These are phyloP conservation scores for Pichia sp. DNA, from an alignment of 1,139 yeast species.

Conservation along the genomic window DNA sequence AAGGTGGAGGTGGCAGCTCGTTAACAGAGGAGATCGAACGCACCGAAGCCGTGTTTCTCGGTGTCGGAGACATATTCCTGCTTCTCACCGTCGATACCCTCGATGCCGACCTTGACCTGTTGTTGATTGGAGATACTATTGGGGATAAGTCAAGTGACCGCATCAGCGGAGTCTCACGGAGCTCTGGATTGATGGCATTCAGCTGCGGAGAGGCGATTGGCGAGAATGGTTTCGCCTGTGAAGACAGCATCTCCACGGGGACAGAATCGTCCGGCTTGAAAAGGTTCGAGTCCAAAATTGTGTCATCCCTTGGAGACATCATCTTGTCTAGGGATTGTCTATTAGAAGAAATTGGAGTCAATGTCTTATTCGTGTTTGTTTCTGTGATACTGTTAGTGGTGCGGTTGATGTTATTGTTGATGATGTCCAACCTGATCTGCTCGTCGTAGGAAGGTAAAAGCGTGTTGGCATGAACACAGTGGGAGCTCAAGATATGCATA, in stretches of 20 bases:
- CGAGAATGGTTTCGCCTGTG: conserved; percentile 36
- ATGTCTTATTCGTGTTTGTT: conserved; percentile 10
- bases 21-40: conserved; percentile 17
- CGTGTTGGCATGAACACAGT: conserved; percentile 72
- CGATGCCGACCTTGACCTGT: conserved; percentile 12
- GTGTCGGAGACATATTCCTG: conserved; percentile 10
- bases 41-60: neutral
- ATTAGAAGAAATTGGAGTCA: conserved; percentile 13
- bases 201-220: conserved; percentile 32
- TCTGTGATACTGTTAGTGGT: conserved; percentile 3
- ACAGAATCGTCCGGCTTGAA: conserved; percentile 50
- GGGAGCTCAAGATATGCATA: conserved; percentile 61
- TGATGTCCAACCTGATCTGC: conserved; percentile 19
- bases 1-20: conserved; percentile 37
- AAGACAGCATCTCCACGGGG: conserved; percentile 47
- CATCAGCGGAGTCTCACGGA: conserved; percentile 19
- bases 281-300: conserved; percentile 55
- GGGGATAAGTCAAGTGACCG: conserved; percentile 19
- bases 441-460: conserved; percentile 55
- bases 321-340: conserved; percentile 23
- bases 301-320: conserved; percentile 30
- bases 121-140: conserved; percentile 12
- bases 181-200: conserved; percentile 29
- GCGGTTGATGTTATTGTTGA: neutral
- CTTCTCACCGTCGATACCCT: conserved; percentile 8